These are phyloP conservation scores for Hypoxylon fragiforme DNA, from an alignment of 495 filamentous ascomycete species.

Conservation along the genomic window DNA sequence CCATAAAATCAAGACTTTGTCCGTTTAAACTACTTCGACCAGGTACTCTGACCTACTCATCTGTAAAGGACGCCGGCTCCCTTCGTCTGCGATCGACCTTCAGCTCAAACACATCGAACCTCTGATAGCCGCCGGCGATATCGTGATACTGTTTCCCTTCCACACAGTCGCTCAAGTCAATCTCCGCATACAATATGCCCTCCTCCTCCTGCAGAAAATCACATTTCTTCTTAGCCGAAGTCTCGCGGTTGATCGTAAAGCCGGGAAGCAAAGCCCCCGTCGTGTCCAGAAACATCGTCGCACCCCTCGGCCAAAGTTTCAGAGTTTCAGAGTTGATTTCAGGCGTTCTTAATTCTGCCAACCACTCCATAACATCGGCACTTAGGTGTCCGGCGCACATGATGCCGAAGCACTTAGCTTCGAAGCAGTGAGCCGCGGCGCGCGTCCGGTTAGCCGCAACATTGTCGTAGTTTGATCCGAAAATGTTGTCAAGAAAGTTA, in stretches of 20 bases:
- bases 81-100: conserved; percentile 41
- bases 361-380: conserved; percentile 29
- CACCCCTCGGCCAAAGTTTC: conserved; percentile 32
- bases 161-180: conserved; percentile 44
- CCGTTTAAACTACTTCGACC: too few relatives aligned
- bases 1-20: too few relatives aligned
- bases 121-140: conserved; percentile 48
- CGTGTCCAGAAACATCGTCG: conserved; percentile 46
- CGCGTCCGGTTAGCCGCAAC: conserved; percentile 45
- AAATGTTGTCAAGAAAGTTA: too few relatives aligned
- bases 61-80: conserved; percentile 7
- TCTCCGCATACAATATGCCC: conserved; percentile 48
- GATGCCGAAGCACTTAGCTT: conserved; percentile 51
- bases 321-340: conserved; percentile 19
- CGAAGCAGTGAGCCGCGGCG: conserved; percentile 50
- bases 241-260: conserved; percentile 26
- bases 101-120: conserved; percentile 48
- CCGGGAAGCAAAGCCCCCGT: conserved; percentile 38
- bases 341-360: conserved; percentile 13
- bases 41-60: too few relatives aligned
- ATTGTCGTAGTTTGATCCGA: conserved; percentile 45
- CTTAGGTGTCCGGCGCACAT: conserved; percentile 40
- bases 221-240: conserved; percentile 10
- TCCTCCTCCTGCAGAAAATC: conserved; percentile 44
- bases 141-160: conserved; percentile 53